Conservation (phyloP, 371 early-diverging fungal genomes). For the Lichtheimia ramosa region DNA sequence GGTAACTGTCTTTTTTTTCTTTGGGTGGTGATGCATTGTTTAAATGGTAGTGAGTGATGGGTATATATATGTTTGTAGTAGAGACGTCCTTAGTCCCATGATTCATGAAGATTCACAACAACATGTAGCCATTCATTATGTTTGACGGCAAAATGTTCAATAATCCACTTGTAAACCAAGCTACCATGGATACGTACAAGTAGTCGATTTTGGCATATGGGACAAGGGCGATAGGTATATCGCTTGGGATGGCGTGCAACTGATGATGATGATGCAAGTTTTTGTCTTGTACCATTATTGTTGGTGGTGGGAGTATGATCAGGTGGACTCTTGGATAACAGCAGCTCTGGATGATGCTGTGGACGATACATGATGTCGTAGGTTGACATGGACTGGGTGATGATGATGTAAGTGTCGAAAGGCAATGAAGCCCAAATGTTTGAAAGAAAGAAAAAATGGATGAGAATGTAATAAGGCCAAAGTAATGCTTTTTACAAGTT, state of each 20-base stretch:
- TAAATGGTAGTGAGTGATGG: neutral
- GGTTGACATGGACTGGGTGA: neutral
- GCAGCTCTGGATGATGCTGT: conserved; percentile 6
- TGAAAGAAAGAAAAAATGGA: neutral
- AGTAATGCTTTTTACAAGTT: neutral
- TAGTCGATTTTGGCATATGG: conserved; percentile 48
- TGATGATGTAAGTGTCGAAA: neutral
- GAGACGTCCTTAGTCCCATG: conserved; percentile 7
- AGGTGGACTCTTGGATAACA: conserved; percentile 6
- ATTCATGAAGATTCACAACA: conserved; percentile 43
- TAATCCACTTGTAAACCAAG: conserved; percentile 52
- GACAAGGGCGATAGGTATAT: conserved; percentile 45
- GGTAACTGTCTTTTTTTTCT: too few relatives aligned
- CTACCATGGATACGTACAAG: conserved; percentile 48
- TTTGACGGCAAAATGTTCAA: conserved; percentile 42
- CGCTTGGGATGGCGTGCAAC: conserved; percentile 10
- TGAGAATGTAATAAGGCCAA: neutral
- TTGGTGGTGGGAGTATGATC: neutral
- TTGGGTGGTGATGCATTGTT: neutral
- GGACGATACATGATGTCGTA: conserved; percentile 6
- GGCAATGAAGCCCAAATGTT: neutral
- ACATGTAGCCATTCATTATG: conserved; percentile 54
- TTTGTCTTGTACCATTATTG: neutral
- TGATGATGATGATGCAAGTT: conserved; percentile 1
- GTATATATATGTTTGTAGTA: neutral